Base-by-base conservation (phyloP, 1,284 basidiomycete genomes). In the Ceratobasidium sp. region DNA sequence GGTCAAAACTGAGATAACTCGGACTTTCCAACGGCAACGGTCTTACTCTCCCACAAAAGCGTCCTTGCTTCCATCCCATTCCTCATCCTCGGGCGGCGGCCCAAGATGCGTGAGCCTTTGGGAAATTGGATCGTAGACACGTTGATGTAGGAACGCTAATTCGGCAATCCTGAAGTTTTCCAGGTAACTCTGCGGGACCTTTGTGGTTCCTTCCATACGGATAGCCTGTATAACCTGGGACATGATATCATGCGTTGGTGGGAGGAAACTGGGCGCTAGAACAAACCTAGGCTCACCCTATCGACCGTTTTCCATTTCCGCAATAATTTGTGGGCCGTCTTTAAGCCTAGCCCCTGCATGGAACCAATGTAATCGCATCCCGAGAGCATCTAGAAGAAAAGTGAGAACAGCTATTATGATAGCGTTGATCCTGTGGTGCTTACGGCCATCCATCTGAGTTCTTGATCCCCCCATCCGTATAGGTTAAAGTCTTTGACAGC, bases 301-400 rank as follows among this genome's bases (percentile, higher is more conserved):
- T 97, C 95, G 18, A 93, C 91, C 0, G 94, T 94, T 84, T 94
- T 95, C 88, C 94, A 91, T 83, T 94, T 94, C 81, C 92, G 88
- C 80, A 99, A 85, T 77, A 99, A 85, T 16, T 88, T 84, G 85
- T 94, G 94, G 0, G 98, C 97, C n/a, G 95, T 99, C 88, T 98
- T 99, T 81, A 99, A 87, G 0, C 98, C 98, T 60, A 99, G 88
- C 0, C 98, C 97, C 64, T 92, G 92, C 79, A 99, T 94, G 76
- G 96, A 98, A 6, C 96, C 91, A 27, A 99, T 89, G 84, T 99
- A 99, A 84, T 99, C 98, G 84, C 98, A 99, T 2, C 98, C 98
- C 77, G 95, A 96, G 55, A 99, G 88, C 83, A 99, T 99, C 86
- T 87, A 78, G 1, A 6, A 18, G 23, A 8, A 38, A 71, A 12